A percentile compares a stretch with the other conserved stretches of the same genome.
Conservation (phyloP, 805 yeast genomes). For the Maudiozyma serrabonitensis region DNA sequence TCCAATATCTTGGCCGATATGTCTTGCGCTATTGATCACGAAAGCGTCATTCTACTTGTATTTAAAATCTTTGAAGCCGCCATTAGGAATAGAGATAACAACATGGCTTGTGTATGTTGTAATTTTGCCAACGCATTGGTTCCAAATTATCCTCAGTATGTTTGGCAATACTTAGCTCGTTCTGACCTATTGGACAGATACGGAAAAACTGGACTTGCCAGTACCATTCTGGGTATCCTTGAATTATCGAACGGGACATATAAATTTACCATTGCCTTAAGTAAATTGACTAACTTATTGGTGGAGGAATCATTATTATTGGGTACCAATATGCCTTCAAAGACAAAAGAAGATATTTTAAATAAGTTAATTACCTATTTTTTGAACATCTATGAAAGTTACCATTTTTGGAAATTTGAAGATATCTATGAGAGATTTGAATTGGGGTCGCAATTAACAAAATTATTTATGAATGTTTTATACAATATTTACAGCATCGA, state of each 20-base stretch:
- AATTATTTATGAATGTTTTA: slow-evolving; percentile 46
- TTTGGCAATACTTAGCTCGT: slow-evolving; percentile 70
- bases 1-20: slow-evolving; percentile 28
- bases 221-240: slow-evolving; percentile 54
- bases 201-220: slow-evolving; percentile 55
- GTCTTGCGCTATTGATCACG: slow-evolving; percentile 38
- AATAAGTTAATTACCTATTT: slow-evolving; percentile 45
- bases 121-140: slow-evolving; percentile 41
- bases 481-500: slow-evolving; percentile 47
- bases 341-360: slow-evolving; percentile 45
- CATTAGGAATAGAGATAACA: slow-evolving; percentile 43
- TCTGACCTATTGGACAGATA: slow-evolving; percentile 55
- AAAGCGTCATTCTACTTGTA: slow-evolving; percentile 53
- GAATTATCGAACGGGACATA: slow-evolving; percentile 65
- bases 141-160: slow-evolving; percentile 47
- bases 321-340: slow-evolving; percentile 28
- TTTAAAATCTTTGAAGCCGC: slow-evolving; percentile 62
- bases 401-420: slow-evolving; percentile 57
- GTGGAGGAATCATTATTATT: slow-evolving; percentile 34
- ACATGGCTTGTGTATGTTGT: slow-evolving; percentile 37
- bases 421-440: slow-evolving; percentile 47
- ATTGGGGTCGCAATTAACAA: slow-evolving; percentile 47
- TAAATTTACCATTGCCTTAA: slow-evolving; percentile 49
- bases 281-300: slow-evolving; percentile 46
- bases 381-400: slow-evolving; percentile 66